Evolutionary conservation across 1,284 basidiomycete genomes (phyloP).

Genomic region (Ceratobasidium sp.): DNA sequence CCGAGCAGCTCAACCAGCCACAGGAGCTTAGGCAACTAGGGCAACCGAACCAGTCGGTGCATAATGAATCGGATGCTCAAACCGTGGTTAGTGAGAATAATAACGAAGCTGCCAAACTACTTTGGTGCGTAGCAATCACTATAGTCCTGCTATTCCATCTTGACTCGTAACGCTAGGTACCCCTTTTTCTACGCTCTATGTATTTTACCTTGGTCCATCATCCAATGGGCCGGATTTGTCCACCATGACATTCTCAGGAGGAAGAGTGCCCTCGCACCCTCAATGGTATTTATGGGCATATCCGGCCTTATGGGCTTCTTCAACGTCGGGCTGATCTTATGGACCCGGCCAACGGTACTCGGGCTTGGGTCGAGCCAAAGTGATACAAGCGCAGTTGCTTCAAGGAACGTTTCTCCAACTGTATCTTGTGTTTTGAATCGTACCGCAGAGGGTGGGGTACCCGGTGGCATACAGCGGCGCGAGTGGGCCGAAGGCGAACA

Average conservation of each 20-base stretch:
- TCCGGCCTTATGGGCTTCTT: conserved; percentile 34
- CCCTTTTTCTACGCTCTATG: conserved; percentile 30
- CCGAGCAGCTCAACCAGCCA: too few species aligned
- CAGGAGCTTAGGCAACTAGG: too few species aligned
- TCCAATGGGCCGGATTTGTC: conserved; percentile 34
- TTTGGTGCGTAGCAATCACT: too few species aligned
- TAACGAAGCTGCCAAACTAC: too few species aligned
- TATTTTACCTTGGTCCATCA: conserved; percentile 28
- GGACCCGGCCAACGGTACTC: conserved; percentile 25
- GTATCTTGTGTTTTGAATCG: neutral
- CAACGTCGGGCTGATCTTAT: conserved; percentile 10
- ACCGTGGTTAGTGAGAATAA: too few species aligned
- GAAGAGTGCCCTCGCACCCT: neutral
- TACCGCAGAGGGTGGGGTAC: neutral
- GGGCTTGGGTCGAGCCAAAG: conserved; percentile 11
- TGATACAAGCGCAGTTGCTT: neutral
- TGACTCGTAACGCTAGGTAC: too few species aligned
- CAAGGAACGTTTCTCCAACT: neutral
- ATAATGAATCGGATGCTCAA: too few species aligned
- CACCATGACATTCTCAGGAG: neutral
- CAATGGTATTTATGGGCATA: conserved; percentile 30
- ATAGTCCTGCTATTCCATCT: too few species aligned
- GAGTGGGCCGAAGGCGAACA: neutral
- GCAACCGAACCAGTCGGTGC: too few species aligned
- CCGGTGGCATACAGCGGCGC: neutral